Evolutionary conservation across 352 stramenopile genomes (phyloP).

Genomic region (Globisporangium cystogenes): DNA sequence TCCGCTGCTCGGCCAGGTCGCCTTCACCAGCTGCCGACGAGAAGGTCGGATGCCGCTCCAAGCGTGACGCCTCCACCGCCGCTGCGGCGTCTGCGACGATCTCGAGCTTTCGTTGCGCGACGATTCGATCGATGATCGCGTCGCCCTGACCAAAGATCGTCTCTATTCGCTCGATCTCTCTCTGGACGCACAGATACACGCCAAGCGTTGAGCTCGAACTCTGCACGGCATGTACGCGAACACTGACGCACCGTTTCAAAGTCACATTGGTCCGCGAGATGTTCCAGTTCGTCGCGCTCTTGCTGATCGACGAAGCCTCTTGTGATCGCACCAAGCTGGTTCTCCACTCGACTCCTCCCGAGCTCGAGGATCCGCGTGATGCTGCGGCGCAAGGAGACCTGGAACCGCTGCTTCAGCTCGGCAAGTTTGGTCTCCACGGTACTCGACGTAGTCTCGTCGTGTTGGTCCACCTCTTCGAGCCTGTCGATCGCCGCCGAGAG

Average conservation of each 20-base stretch:
- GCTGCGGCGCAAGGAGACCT: conserved; percentile 6
- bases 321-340: neutral
- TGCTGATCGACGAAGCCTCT: conserved; percentile 6
- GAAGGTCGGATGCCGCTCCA: conserved; percentile 5
- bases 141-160: conserved; percentile 7
- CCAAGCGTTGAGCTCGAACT: neutral
- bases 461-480: conserved; percentile 7
- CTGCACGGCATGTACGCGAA: neutral
- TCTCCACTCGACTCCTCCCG: conserved; percentile 3
- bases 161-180: conserved; percentile 6
- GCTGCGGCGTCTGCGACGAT: conserved; percentile 10
- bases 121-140: neutral
- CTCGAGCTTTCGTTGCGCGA: neutral
- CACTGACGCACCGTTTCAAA: conserved; percentile 12
- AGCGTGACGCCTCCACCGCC: conserved; percentile 5
- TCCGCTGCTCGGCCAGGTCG: conserved; percentile 7
- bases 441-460: neutral
- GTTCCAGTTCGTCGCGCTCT: conserved; percentile 6
- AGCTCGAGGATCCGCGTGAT: conserved; percentile 6
- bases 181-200: neutral
- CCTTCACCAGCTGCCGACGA: conserved; percentile 1
- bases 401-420: neutral
- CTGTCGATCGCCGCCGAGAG: neutral
- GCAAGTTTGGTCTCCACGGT: neutral
- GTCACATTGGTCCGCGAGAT: conserved; percentile 3